Evolutionary conservation across 805 yeast species (phyloP), one percentile per base, ranked within the genome.

Genomic region (Kodamaea kakaduensis): DNA sequence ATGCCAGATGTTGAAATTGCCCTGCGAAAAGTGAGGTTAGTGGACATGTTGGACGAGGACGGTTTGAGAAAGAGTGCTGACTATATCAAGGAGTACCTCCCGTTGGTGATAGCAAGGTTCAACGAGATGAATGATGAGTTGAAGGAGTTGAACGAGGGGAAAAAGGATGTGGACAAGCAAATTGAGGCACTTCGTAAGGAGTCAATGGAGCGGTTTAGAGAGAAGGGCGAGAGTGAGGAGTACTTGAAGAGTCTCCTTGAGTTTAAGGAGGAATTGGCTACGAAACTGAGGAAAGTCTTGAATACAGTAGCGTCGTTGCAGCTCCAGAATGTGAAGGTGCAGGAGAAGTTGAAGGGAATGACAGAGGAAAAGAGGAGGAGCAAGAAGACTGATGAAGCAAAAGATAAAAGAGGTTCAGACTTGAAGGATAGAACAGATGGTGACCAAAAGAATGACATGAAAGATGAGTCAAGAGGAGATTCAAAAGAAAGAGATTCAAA

Each of bases 131-230:
- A 62, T 22, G 38, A 50, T 2, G 47, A 47, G 12, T 56, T 78
- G 1, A 67, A 63, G 19, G 37, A 36, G 1, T 70, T 70, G 9
- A 62, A 65, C 22, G 54, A 44, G 6, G 64, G 64, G 4, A 64
- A 66, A 31, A 36, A 59, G 2, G 38, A 32, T 0, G 56, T 78
- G 5, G 71, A 69, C 14, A 48, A 50, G 21, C 60, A 59, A 9
- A 67, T 75, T 21, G 76, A 73, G 37, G 10, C 37, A 2, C 58
- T 68, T 25, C 58, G 73, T 22, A 50, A 60, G 9, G 69, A 67
- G 18, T 65, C 73, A 1, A 50, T 52, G 8, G 26, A 32, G 9
- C 38, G 34, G 44, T 60, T 54, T 49, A 58, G 46, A 41, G 3
- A n/a, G 5, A 17, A 17, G 22, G 17, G 20, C 13, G 8, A 34